Conservation (phyloP, 805 yeast genomes). For the Sugiyamaella marilandica region DNA sequence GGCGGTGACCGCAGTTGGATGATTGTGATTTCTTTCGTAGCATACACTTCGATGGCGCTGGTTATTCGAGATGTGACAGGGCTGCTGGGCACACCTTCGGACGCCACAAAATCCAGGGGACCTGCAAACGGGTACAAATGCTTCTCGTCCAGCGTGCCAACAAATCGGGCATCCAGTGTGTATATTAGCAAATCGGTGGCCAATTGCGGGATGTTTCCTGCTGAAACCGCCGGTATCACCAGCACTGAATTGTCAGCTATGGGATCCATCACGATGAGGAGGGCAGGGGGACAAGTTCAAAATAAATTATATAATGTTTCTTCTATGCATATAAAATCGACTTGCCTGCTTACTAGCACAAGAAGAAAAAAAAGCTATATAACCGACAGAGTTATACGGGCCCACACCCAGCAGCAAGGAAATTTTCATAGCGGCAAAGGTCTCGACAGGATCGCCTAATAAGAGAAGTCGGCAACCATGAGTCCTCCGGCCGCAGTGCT, state of each 20-base stretch:
- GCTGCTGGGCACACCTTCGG: constrained; percentile 17
- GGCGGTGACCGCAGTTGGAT: constrained; percentile 83
- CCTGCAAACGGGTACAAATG: constrained; percentile 79
- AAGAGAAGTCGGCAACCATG: constrained; percentile 7
- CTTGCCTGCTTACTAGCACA: no score
- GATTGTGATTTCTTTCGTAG: constrained; percentile 37
- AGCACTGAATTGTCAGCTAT: constrained; percentile 20
- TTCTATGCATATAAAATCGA: neutral
- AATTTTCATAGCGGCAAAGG: no score
- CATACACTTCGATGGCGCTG: constrained; percentile 62
- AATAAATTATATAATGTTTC: neutral
- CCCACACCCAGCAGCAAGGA: no score
- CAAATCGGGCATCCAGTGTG: constrained; percentile 47
- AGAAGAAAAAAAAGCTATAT: no score
- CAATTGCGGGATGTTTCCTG: constrained; percentile 88
- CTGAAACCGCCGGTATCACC: constrained; percentile 72
- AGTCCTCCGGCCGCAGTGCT: constrained; percentile 32
- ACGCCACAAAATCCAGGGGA: constrained; percentile 53
- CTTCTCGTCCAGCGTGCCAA: constrained; percentile 54
- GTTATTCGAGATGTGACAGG: constrained; percentile 37
- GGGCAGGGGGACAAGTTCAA: neutral
- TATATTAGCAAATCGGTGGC: constrained; percentile 68
- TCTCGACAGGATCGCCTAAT: neutral
- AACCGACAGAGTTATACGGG: no score
- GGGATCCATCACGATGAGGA: neutral